phyloP scores from a whole-genome alignment of 306 rosid species.

The Inga oerstediana region DNA sequence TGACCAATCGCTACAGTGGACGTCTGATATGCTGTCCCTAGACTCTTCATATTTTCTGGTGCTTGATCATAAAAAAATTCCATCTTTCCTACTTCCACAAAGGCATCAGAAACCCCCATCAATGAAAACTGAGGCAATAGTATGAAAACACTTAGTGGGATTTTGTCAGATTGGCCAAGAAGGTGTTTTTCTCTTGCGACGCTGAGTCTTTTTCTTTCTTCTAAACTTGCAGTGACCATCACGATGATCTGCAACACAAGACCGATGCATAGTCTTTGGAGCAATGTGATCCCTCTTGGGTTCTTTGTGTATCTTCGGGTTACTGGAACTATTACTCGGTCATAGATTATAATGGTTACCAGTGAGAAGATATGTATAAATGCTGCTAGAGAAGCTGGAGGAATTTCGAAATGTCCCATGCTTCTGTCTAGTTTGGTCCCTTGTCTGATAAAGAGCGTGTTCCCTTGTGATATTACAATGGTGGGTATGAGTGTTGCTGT shows the following conservation, averaged over 20 bases:
- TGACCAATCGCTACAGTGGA: background rate
- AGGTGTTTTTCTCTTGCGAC: background rate
- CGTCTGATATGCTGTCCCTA: background rate
- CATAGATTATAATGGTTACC: background rate
- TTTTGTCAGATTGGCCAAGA: background rate
- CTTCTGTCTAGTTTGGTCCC: background rate
- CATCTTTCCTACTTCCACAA: background rate
- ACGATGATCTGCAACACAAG: conserved; percentile 1
- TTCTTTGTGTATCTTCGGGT: background rate
- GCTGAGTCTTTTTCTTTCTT: background rate
- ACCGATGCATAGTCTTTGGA: background rate
- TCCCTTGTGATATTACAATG: background rate
- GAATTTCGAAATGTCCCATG: background rate
- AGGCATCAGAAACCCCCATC: background rate
- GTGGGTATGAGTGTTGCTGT: background rate
- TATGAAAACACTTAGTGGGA: background rate
- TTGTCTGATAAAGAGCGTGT: background rate
- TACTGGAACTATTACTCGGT: background rate
- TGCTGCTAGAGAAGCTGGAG: background rate
- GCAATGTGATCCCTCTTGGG: background rate
- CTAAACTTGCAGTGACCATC: background rate
- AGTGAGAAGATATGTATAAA: background rate
- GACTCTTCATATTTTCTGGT: background rate
- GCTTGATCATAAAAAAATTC: conserved; percentile 3
- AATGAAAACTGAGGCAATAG: background rate